Evolutionary conservation across 1,284 basidiomycete species (phyloP).

Genomic region (Tremellales sp.): DNA sequence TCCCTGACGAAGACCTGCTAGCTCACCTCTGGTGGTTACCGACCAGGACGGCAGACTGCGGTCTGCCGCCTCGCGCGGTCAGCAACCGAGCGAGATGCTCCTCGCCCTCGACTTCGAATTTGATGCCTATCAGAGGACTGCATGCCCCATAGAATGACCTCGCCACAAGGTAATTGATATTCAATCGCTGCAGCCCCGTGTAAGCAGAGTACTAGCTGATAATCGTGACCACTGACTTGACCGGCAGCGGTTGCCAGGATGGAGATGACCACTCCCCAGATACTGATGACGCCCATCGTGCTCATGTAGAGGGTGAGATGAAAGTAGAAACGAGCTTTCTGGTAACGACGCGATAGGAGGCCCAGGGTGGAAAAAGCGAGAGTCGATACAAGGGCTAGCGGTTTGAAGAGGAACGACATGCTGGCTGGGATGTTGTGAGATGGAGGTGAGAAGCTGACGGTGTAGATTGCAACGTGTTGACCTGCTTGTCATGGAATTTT

Average conservation of each 20-base stretch:
- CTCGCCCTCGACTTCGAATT: conserved; percentile 77
- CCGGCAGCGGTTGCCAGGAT: conserved; percentile 68
- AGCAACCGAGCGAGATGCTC: conserved; percentile 62
- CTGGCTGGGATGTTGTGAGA: background rate
- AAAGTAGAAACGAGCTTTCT: conserved; percentile 56
- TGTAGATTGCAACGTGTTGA: background rate
- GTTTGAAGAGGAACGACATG: conserved; percentile 38
- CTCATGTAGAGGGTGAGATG: conserved; percentile 70
- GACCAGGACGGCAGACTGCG: conserved; percentile 60
- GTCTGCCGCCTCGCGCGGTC: conserved; percentile 53
- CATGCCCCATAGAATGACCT: conserved; percentile 75
- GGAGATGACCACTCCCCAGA: conserved; percentile 70
- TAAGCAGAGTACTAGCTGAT: background rate
- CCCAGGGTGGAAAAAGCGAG: conserved; percentile 41
- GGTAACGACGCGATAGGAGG: conserved; percentile 34
- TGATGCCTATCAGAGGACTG: conserved; percentile 64
- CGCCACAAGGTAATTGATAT: conserved; percentile 83
- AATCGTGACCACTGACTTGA: conserved; percentile 35
- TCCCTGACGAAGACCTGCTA: background rate
- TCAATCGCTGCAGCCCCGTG: conserved; percentile 55
- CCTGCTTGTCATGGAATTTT: background rate
- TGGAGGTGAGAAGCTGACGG: background rate
- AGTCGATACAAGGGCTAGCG: conserved; percentile 40
- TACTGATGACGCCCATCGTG: conserved; percentile 67
- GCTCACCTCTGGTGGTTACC: conserved; percentile 80